phyloP scores from a whole-genome alignment of 2,329 filamentous ascomycete species.

The Fusarium compactum region DNA sequence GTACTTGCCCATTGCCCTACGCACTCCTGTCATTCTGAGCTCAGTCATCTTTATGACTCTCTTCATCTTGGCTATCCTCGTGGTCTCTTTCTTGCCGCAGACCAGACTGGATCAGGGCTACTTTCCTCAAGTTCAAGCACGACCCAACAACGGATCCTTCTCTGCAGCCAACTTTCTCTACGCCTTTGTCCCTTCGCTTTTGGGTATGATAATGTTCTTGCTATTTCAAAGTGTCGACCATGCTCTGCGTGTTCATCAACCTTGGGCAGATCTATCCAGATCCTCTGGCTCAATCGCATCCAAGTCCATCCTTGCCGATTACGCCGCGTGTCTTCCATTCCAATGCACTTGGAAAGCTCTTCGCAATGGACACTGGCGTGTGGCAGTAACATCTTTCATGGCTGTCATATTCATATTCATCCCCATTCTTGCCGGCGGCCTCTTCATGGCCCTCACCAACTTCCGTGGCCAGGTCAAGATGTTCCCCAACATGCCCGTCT shows the following conservation, averaged over 20 bases:
- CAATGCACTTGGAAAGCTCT: conserved; percentile 69
- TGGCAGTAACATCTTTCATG: conserved; percentile 71
- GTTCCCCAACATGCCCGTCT: conserved; percentile 78
- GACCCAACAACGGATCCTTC: conserved; percentile 74
- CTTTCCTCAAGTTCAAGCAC: conserved; percentile 72
- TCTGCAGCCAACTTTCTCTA: conserved; percentile 91
- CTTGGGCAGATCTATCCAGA: conserved; percentile 73
- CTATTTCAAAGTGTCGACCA: conserved; percentile 75
- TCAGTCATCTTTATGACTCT: conserved; percentile 71
- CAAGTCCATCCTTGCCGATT: conserved; percentile 76
- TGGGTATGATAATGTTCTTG: conserved; percentile 76
- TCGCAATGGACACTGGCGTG: conserved; percentile 72
- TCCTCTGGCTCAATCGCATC: conserved; percentile 71
- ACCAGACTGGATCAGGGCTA: conserved; percentile 78
- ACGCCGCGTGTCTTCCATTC: conserved; percentile 74
- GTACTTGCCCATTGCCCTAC: conserved; percentile 83
- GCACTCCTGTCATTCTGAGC: conserved; percentile 72
- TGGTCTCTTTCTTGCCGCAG: conserved; percentile 81
- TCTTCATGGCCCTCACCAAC: conserved; percentile 79
- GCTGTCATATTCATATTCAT: conserved; percentile 71
- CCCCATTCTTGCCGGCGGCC: conserved; percentile 75
- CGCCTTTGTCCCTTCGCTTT: conserved; percentile 76
- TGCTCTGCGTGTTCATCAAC: conserved; percentile 73
- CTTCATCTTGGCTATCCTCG: conserved; percentile 76
- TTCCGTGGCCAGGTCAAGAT: conserved; percentile 67